These are phyloP conservation scores for Pythium angustatum DNA, from an alignment of 352 stramenopile genomes.

Conservation along the genomic window DNA sequence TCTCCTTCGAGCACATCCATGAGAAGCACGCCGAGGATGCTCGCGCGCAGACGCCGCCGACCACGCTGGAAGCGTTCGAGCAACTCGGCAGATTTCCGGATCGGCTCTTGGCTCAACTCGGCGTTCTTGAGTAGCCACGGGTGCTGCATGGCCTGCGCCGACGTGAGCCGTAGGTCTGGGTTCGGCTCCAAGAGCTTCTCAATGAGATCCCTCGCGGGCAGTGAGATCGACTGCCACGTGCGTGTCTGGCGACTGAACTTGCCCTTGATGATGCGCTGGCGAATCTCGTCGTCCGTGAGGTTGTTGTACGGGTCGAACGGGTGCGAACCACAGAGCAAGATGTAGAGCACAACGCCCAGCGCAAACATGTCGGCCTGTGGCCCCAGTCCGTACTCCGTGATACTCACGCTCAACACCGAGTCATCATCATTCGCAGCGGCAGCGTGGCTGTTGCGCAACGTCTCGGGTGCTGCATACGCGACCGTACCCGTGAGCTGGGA, in stretches of 20 bases:
- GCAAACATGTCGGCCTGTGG: constrained; percentile 84
- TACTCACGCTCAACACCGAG: constrained; percentile 3
- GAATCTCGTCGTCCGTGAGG: constrained; percentile 82
- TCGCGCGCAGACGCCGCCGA: constrained; percentile 69
- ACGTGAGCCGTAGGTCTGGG: constrained; percentile 63
- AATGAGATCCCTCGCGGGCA: constrained; percentile 66
- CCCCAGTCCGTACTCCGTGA: constrained; percentile 51
- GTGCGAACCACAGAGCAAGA: constrained; percentile 80
- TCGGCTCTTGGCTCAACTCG: constrained; percentile 53
- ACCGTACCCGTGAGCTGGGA: constrained; percentile 74
- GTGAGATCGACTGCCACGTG: constrained; percentile 73
- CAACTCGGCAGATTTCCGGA: constrained; percentile 69
- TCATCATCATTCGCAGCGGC: constrained; percentile 24
- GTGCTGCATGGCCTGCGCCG: constrained; percentile 63
- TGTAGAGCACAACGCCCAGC: constrained; percentile 82
- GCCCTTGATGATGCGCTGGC: constrained; percentile 74
- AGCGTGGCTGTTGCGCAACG: constrained; percentile 45
- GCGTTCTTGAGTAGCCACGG: constrained; percentile 67
- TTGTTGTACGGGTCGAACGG: constrained; percentile 89
- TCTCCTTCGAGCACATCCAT: constrained; percentile 54
- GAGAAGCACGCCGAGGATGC: constrained; percentile 77
- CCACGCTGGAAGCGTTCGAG: constrained; percentile 82
- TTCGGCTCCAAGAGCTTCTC: constrained; percentile 69
- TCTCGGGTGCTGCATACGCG: constrained; percentile 76
- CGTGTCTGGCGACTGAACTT: constrained; percentile 74